Conservation (phyloP, 2,329 filamentous ascomycete species). For the Talaromyces sp. region DNA sequence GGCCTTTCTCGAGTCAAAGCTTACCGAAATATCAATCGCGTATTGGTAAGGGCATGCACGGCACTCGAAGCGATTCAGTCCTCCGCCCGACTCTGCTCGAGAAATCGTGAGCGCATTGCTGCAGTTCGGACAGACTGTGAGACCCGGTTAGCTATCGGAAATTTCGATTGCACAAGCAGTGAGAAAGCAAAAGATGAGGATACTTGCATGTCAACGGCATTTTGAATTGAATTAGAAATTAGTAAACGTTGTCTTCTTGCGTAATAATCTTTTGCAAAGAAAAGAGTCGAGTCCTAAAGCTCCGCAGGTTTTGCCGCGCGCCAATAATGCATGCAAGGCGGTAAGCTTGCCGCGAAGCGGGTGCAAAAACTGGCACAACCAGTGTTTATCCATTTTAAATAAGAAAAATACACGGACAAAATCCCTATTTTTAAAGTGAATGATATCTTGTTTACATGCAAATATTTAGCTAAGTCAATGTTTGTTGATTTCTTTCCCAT, state of each 20-base stretch:
- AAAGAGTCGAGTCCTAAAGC: background rate
- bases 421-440: no score
- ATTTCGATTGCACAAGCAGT: background rate
- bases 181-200: background rate
- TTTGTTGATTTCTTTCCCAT: no score
- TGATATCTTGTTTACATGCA: no score
- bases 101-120: slow-evolving; percentile 45
- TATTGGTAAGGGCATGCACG: slow-evolving; percentile 92
- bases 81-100: slow-evolving; percentile 32
- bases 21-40: slow-evolving; percentile 58
- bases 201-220: slow-evolving; percentile 37
- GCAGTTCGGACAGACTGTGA: slow-evolving; percentile 45
- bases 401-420: no score
- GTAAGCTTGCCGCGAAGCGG: no score
- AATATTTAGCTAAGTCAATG: no score
- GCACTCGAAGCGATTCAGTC: slow-evolving; percentile 81
- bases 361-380: no score
- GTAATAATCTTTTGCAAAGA: background rate
- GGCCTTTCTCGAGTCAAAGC: background rate
- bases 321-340: slow-evolving; percentile 12
- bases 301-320: slow-evolving; percentile 16
- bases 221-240: slow-evolving; percentile 5
- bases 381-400: no score
- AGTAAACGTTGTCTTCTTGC: background rate
- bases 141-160: background rate